phyloP scores from a whole-genome alignment of 495 filamentous ascomycete species.

The Neurospora sp. region DNA sequence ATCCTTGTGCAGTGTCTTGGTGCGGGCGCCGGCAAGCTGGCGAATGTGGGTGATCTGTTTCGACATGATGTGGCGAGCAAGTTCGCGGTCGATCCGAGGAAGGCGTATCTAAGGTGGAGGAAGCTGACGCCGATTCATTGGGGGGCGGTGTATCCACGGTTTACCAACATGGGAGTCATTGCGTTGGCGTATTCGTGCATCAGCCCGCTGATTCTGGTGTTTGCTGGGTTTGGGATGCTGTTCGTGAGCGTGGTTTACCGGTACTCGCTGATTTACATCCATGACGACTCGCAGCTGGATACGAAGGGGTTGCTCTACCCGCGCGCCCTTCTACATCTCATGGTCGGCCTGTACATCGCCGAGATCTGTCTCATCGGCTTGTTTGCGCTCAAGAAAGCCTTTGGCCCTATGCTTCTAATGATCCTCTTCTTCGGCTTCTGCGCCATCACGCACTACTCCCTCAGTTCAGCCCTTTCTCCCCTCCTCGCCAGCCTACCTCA shows the following conservation, averaged over 20 bases:
- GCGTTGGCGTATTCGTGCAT: conserved; percentile 67
- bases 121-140: conserved; percentile 55
- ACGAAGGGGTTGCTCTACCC: conserved; percentile 77
- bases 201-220: conserved; percentile 79
- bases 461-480: conserved; percentile 67
- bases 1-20: conserved; percentile 78
- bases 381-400: conserved; percentile 56
- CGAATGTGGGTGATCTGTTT: conserved; percentile 43
- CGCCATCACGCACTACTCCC: conserved; percentile 66
- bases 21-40: conserved; percentile 52
- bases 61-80: conserved; percentile 57
- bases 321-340: conserved; percentile 69
- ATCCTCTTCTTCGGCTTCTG: conserved; percentile 62
- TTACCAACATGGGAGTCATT: conserved; percentile 71
- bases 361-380: conserved; percentile 74
- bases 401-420: conserved; percentile 67
- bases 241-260: conserved; percentile 78
- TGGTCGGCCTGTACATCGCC: conserved; percentile 71
- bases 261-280: conserved; percentile 80
- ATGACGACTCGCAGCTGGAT: conserved; percentile 58
- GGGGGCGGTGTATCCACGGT: conserved; percentile 58
- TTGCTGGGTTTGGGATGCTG: conserved; percentile 64
- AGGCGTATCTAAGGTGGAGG: conserved; percentile 59
- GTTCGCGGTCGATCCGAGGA: conserved; percentile 62
- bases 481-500: conserved; percentile 61